Evolutionary conservation across 495 filamentous ascomycete genomes (phyloP).

Genomic region (Cetradonia linearis): DNA sequence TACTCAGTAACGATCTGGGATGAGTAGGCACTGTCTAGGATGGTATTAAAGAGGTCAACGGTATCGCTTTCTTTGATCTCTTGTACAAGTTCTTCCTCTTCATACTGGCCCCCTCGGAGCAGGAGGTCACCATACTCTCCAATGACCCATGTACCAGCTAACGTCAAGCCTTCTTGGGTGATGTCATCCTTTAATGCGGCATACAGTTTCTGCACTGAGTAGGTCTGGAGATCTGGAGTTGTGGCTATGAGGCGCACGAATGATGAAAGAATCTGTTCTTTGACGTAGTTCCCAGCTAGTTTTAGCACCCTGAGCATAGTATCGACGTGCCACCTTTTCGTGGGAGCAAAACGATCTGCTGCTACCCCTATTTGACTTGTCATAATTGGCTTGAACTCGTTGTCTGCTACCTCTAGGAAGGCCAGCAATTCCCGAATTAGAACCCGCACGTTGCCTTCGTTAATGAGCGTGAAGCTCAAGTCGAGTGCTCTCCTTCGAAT

Average conservation of each 20-base stretch:
- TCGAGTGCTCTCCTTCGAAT: slow-evolving; percentile 90
- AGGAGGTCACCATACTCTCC: slow-evolving; percentile 92
- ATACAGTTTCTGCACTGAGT: slow-evolving; percentile 92
- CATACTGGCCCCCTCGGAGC: slow-evolving; percentile 79
- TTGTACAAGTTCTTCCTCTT: slow-evolving; percentile 86
- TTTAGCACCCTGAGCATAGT: slow-evolving; percentile 94
- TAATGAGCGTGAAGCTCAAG: slow-evolving; percentile 95
- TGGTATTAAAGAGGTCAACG: slow-evolving; percentile 79
- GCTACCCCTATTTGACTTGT: slow-evolving; percentile 95
- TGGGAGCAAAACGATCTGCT: slow-evolving; percentile 88
- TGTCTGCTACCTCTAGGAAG: slow-evolving; percentile 92
- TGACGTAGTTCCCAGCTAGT: slow-evolving; percentile 90
- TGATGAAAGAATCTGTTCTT: slow-evolving; percentile 93
- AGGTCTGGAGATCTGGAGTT: slow-evolving; percentile 87
- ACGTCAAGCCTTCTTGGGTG: slow-evolving; percentile 86
- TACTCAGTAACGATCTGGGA: slow-evolving; percentile 86
- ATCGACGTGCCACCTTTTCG: slow-evolving; percentile 96
- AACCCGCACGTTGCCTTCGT: slow-evolving; percentile 88
- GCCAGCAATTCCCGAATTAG: slow-evolving; percentile 85
- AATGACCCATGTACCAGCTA: slow-evolving; percentile 96
- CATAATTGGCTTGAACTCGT: slow-evolving; percentile 97
- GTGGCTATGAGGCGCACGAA: slow-evolving; percentile 94
- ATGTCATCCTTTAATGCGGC: slow-evolving; percentile 85
- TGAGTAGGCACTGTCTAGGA: slow-evolving; percentile 86
- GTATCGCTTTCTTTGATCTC: slow-evolving; percentile 85